Percentiles rank a stretch among this genome's conserved stretches.
These are phyloP conservation scores for Leptographium wingfieldii DNA, from an alignment of 2,329 filamentous ascomycete species.

Conservation along the genomic window DNA sequence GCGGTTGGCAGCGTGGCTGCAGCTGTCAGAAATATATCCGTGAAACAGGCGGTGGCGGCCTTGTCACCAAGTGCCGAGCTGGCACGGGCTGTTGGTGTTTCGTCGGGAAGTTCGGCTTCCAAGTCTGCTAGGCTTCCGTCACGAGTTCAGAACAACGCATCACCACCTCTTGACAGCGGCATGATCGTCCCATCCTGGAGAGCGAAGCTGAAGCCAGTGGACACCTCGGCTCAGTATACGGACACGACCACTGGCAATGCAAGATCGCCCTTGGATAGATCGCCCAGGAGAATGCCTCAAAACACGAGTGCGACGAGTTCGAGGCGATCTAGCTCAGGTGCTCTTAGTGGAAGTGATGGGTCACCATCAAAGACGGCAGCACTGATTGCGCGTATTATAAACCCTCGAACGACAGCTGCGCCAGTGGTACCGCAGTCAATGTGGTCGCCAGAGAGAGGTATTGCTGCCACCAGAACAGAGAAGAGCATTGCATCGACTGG, in stretches of 20 bases:
- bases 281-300: neutral
- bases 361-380: conserved; percentile 10
- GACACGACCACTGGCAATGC: neutral
- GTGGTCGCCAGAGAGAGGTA: neutral
- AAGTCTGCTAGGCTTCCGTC: too few relatives aligned
- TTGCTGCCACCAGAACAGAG: neutral
- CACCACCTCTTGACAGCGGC: neutral
- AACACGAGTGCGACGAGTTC: neutral
- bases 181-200: neutral
- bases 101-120: too few relatives aligned
- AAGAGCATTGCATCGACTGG: neutral
- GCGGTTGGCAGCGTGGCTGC: too few relatives aligned
- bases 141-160: neutral
- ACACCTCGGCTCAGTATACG: neutral
- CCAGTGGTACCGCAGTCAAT: neutral
- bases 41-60: neutral
- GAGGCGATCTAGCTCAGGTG: neutral
- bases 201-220: neutral
- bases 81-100: neutral
- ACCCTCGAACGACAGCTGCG: neutral
- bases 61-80: neutral
- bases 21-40: neutral
- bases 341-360: neutral
- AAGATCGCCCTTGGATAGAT: neutral
- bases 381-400: conserved; percentile 10